These are phyloP conservation scores for Spatholobus suberectus DNA, from an alignment of 306 rosid genomes.

Conservation along the genomic window DNA sequence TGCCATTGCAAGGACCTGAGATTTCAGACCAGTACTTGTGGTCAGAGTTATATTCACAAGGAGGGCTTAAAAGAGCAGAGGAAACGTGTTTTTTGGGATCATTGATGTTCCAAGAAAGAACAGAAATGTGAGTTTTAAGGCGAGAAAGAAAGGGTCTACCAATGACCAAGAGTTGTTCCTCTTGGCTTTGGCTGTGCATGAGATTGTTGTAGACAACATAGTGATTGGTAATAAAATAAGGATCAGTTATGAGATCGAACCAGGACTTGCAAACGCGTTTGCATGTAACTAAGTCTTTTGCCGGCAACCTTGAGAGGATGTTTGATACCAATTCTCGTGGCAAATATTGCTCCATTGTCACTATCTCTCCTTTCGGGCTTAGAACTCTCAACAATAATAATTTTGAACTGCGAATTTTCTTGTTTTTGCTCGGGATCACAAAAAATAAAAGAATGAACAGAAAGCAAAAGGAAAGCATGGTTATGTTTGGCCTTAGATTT, in stretches of 20 bases:
- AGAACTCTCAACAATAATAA: neutral
- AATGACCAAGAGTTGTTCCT: conserved; percentile 31
- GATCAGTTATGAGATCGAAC: conserved; percentile 22
- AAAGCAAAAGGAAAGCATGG: neutral
- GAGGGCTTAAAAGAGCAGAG: conserved; percentile 2
- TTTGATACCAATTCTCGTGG: conserved; percentile 36
- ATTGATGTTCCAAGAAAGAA: neutral
- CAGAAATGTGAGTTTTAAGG: conserved; percentile 24
- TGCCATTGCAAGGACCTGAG: conserved; percentile 38
- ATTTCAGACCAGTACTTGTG: conserved; percentile 38
- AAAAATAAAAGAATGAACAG: neutral
- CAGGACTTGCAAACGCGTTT: conserved; percentile 31
- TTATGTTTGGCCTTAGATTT: neutral
- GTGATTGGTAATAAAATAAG: conserved; percentile 27
- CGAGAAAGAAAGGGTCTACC: neutral
- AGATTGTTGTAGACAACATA: conserved; percentile 4
- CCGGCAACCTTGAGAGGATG: conserved; percentile 29
- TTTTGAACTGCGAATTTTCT: neutral
- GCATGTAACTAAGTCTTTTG: neutral
- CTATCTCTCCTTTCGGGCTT: neutral
- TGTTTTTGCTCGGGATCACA: no score
- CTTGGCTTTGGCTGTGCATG: neutral
- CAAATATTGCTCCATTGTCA: neutral
- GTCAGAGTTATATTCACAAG: conserved; percentile 8
- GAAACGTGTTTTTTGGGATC: neutral